Evolutionary conservation across 2,329 filamentous ascomycete genomes (phyloP).

Genomic region (Simplicillium sp.): DNA sequence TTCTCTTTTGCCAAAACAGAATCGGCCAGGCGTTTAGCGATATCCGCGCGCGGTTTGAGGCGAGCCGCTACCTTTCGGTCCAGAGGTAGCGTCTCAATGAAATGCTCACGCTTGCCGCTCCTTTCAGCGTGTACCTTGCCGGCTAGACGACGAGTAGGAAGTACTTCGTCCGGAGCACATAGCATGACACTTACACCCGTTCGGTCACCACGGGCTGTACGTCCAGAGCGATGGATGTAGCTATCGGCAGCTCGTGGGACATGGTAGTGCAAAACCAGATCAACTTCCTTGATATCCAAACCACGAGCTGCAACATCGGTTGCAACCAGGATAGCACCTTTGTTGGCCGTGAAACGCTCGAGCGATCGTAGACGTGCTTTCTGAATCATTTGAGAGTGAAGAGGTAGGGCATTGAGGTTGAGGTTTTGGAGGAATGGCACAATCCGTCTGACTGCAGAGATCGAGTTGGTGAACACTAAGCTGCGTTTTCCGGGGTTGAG

Average conservation of each 20-base stretch:
- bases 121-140: constrained; percentile 72
- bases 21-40: constrained; percentile 86
- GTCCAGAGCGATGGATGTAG: constrained; percentile 91
- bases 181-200: constrained; percentile 78
- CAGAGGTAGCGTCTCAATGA: constrained; percentile 73
- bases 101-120: constrained; percentile 46
- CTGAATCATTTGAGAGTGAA: constrained; percentile 93
- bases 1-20: constrained; percentile 79
- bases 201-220: constrained; percentile 76
- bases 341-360: constrained; percentile 70
- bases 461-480: constrained; percentile 92
- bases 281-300: constrained; percentile 83
- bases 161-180: constrained; percentile 84
- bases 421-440: constrained; percentile 78
- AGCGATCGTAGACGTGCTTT: constrained; percentile 90
- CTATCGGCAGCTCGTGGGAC: constrained; percentile 83
- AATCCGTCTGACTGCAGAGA: constrained; percentile 80
- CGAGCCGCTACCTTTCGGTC: constrained; percentile 70
- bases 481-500: constrained; percentile 74
- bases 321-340: constrained; percentile 68
- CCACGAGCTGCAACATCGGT: constrained; percentile 92
- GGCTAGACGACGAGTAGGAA: constrained; percentile 72
- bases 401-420: constrained; percentile 61
- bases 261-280: constrained; percentile 91
- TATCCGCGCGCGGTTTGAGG: constrained; percentile 64